phyloP scores from a whole-genome alignment of 345 rosid genomes.

The Populus simonii region DNA sequence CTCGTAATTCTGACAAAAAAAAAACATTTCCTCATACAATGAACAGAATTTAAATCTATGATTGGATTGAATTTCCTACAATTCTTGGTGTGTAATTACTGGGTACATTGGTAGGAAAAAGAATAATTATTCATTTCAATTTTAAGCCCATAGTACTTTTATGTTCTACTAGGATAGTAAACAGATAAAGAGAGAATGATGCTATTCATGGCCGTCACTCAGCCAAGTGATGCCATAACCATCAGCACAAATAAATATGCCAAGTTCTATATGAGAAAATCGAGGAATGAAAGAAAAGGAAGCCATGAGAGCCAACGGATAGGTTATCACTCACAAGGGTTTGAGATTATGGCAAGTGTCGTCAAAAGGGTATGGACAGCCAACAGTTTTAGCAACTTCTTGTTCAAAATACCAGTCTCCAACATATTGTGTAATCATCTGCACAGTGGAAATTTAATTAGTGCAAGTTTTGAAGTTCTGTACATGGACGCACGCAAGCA shows the following conservation, averaged over 20 bases:
- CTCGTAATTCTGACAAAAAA: background rate
- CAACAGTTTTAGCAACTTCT: slow-evolving; percentile 21
- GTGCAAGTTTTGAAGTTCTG: background rate
- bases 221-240: slow-evolving; percentile 1
- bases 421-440: slow-evolving; percentile 28
- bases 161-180: background rate
- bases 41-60: background rate
- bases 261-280: slow-evolving; percentile 13
- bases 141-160: background rate
- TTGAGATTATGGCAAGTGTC: slow-evolving; percentile 18
- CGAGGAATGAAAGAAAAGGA: slow-evolving; percentile 5
- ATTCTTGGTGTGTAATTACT: too few relatives aligned
- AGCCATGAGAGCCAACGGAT: slow-evolving; percentile 12
- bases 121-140: background rate
- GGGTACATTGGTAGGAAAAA: background rate
- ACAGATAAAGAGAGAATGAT: slow-evolving; percentile 7
- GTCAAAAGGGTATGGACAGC: slow-evolving; percentile 31
- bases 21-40: background rate
- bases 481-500: background rate
- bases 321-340: slow-evolving; percentile 40
- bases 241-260: slow-evolving; percentile 10
- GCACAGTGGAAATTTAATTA: background rate
- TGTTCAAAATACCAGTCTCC: slow-evolving; percentile 34
- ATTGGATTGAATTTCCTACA: too few relatives aligned
- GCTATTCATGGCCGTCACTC: slow-evolving; percentile 8